Conservation (phyloP, 345 rosid species). For the Raphanus raphanistrum region DNA sequence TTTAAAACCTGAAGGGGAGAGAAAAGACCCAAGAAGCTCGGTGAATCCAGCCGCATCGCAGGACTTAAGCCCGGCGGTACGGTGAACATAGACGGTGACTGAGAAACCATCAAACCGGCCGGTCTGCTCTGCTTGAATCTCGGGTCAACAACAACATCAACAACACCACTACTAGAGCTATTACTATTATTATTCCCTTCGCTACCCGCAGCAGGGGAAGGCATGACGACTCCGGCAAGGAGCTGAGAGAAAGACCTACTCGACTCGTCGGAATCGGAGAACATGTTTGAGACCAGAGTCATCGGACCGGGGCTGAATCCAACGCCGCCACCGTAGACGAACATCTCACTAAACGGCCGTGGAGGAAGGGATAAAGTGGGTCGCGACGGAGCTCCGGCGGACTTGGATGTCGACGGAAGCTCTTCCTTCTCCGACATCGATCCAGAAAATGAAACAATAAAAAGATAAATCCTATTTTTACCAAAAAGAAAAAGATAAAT, state of each 20-base stretch:
- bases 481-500: not conserved
- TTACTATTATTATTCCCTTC: constrained; percentile 13
- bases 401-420: constrained; percentile 39
- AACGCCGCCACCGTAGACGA: constrained; percentile 43
- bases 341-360: constrained; percentile 47
- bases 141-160: constrained; percentile 26
- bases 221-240: constrained; percentile 70
- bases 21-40: constrained; percentile 65
- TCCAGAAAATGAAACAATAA: constrained; percentile 2
- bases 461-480: not conserved
- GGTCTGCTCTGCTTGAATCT: constrained; percentile 55
- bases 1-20: constrained; percentile 62
- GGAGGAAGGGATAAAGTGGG: constrained; percentile 68
- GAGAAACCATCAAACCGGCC: constrained; percentile 47
- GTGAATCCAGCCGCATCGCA: constrained; percentile 59
- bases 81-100: constrained; percentile 55
- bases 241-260: constrained; percentile 77
- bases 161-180: constrained; percentile 12
- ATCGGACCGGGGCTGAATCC: constrained; percentile 91
- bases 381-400: constrained; percentile 43
- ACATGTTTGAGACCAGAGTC: constrained; percentile 77
- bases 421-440: constrained; percentile 53
- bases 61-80: constrained; percentile 59
- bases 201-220: constrained; percentile 34
- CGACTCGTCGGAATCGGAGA: constrained; percentile 71